Base-by-base conservation (phyloP, 1,139 yeast species). In the Chernovozyma aurita region DNA sequence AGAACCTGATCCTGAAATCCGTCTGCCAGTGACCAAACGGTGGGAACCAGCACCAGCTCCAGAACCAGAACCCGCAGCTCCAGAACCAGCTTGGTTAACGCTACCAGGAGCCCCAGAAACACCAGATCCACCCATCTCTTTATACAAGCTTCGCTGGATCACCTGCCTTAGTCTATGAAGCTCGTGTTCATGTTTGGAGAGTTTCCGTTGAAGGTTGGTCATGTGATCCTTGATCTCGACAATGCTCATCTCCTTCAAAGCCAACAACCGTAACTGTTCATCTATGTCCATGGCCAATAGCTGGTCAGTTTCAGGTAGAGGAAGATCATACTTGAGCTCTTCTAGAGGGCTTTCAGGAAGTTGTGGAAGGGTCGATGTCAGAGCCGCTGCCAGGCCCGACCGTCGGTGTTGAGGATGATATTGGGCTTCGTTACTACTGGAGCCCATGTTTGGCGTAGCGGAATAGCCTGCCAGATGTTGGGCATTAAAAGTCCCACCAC, bases 211-310 rank as follows among this genome's bases (percentile, higher is more conserved):
- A 37, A 69, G 45, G 30, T 53, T 52, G 34, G 57, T 59, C 25
- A 78, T 65, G 35, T 63, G 62, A 46, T 78, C 81, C 39, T 73
- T 76, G 31, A 77, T 52, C 43, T 78, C 83, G 28, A 78, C 75
- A 22, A 77, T 62, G 16, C 68, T 63, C 82, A 78, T 77, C 49
- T 80, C 86, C 46, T 77, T 79, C 26, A 76, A 55, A 0, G 85
- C 85, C 37, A 80, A 56, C 12, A 72, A 53, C 39, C 84, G 57
- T 33, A 80, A 57, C 40, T 77, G 78, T n/a, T 74, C 78, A 39
- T 76, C 78, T 9, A 78, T 61, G 15, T 64, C 73, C 41, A 68
- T 50, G 4, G 44, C 39, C 9, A 41, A 42, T 17, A 69, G 52
- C 33, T 61, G 62, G 18, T 57, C 62, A 16, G 50, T 43, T 26